Base-by-base conservation (phyloP, 805 yeast genomes). In the Saccharomycopsis fermentans region DNA sequence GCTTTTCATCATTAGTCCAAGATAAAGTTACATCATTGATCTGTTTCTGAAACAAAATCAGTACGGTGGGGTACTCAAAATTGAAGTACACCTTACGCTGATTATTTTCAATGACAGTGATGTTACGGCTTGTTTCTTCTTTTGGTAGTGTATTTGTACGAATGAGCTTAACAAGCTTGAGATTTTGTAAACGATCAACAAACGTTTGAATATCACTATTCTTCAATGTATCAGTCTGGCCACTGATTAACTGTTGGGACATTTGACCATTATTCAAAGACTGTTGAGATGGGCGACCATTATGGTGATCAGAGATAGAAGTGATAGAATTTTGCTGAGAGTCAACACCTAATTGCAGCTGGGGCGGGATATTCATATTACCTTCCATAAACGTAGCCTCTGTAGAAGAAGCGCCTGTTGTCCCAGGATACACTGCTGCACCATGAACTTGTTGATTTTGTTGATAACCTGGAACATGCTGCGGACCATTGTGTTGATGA, bases 1-100 rank as follows among this genome's bases (percentile, higher is more conserved):
- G 62, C 53, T 67, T 63, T 61, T 80, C 84, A 43, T 69, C 73
- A 9, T 63, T 63, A 1, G 75, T 64, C 83, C 83, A 81, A 61
- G 70, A 63, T 29, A 65, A 66, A 2, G 74, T 69, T 71, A 79
- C 70, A 12, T 64, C 59, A 53, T 67, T 67, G 54, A 71, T 65
- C 67, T 65, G 57, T 68, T 69, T 36, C 58, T 59, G 54, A 32
- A 59, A 58, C 14, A 52, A 43, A n/a, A 62, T 59, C 17, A 52
- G 34, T 12, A 62, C 62, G 16, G 62, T 60, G 11, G 64, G 64
- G 37, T 59, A 62, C 35, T 59, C 62, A 52, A 62, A 63, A 61
- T 64, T 55, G 59, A 62, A 54, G 57, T 59, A 48, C 37, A 62
- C 62, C 48, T 60, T 52, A 29, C 58, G 58, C 29, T 54, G 47